phyloP scores from a whole-genome alignment of 257 asterid species.

The Fraxinus cuspidata region DNA sequence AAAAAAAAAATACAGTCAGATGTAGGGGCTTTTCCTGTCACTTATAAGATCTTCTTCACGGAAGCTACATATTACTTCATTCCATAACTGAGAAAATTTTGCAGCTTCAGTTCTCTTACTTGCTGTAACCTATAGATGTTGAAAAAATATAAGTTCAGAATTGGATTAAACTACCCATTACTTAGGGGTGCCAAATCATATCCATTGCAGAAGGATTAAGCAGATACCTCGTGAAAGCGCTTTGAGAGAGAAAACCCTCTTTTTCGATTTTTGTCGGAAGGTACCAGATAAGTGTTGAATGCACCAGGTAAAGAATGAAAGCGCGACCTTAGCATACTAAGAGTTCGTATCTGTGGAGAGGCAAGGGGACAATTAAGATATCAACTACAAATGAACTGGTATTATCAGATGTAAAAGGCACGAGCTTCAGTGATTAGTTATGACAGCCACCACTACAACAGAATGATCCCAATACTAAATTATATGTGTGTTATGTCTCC shows the following conservation, averaged over 20 bases:
- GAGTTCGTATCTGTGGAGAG: constrained; percentile 68
- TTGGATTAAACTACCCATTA: background rate
- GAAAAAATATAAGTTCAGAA: background rate
- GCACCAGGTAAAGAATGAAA: constrained; percentile 89
- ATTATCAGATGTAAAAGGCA: constrained; percentile 15
- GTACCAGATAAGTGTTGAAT: constrained; percentile 78
- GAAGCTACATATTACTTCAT: constrained; percentile 58
- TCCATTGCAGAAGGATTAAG: constrained; percentile 1
- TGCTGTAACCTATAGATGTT: constrained; percentile 52
- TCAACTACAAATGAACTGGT: constrained; percentile 7
- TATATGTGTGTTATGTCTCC: background rate
- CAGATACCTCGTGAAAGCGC: constrained; percentile 41
- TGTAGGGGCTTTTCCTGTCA: constrained; percentile 65
- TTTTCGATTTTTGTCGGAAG: constrained; percentile 43
- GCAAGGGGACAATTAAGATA: constrained; percentile 18
- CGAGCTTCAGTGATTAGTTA: constrained; percentile 6
- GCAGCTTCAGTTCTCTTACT: constrained; percentile 87
- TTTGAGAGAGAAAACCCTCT: constrained; percentile 42
- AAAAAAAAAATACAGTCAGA: constrained; percentile 22
- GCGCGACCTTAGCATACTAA: constrained; percentile 86
- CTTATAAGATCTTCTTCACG: constrained; percentile 98
- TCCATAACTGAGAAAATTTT: constrained; percentile 80
- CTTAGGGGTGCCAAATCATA: background rate
- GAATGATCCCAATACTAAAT: constrained; percentile 2
- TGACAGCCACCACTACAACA: background rate